phyloP scores from a whole-genome alignment of 176 grass and related monocot species.

The Calamus simplicifolius region DNA sequence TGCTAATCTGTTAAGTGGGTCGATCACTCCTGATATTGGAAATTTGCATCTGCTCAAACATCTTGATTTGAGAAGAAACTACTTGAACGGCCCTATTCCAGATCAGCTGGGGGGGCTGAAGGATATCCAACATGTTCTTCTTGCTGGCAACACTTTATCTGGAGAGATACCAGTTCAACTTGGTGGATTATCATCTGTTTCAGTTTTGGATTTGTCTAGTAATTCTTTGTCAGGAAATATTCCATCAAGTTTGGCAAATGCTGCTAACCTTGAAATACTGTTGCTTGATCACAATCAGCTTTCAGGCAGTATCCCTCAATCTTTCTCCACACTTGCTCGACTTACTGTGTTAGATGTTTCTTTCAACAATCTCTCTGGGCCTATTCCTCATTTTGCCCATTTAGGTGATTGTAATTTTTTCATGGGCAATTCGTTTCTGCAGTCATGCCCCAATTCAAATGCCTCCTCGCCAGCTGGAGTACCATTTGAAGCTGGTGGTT shows the following conservation, averaged over 20 bases:
- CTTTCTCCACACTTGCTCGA: constrained; percentile 30
- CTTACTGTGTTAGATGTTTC: constrained; percentile 40
- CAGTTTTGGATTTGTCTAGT: constrained; percentile 39
- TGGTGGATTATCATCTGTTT: constrained; percentile 34
- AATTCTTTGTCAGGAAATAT: constrained; percentile 42
- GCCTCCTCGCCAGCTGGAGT: constrained; percentile 3
- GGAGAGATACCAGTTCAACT: constrained; percentile 28
- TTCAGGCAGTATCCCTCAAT: constrained; percentile 40
- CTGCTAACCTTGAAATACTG: constrained; percentile 27
- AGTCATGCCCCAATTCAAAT: constrained; percentile 23
- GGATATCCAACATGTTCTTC: constrained; percentile 4
- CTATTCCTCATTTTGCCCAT: constrained; percentile 44
- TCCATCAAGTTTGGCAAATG: constrained; percentile 28
- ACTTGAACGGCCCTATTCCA: constrained; percentile 1
- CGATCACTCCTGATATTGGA: constrained; percentile 13
- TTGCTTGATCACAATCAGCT: constrained; percentile 47
- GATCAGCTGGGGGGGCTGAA: constrained; percentile 1
- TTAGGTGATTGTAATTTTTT: constrained; percentile 40
- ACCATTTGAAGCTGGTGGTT: constrained; percentile 2
- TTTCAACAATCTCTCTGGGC: constrained; percentile 57
- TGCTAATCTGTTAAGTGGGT: constrained; percentile 31
- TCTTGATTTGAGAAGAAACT: constrained; percentile 37
- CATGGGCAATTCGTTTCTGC: constrained; percentile 35
- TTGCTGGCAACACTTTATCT: constrained; percentile 25
- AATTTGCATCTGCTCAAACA: constrained; percentile 31